Evolutionary conservation across 495 filamentous ascomycete genomes (phyloP), one percentile per base, ranked within the genome.

Genomic region (Neurospora cerealis): DNA sequence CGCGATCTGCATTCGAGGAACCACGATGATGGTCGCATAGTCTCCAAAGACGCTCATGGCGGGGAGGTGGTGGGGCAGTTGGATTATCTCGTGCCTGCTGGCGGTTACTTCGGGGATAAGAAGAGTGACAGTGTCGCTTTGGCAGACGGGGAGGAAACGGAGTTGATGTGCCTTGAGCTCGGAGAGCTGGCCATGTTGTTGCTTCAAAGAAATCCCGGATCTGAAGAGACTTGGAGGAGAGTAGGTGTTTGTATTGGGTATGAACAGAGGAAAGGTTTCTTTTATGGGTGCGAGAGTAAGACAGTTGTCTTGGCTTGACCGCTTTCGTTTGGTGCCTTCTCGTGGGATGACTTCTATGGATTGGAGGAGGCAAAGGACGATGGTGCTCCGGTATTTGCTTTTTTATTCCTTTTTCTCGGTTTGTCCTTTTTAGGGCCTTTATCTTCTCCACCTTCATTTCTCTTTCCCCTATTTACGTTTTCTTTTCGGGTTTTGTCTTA

Each of bases 151-250:
- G 71, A 44, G 5, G 79, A 81, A 71, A 77, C 71, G 17, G 77
- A 79, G 17, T 46, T 81, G 17, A 62, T 79, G 69, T 80, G 78
- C 48, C 74, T 81, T 13, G 79, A 81, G 48, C 69, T 81, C 10
- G 79, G 79, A n/a, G 78, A 80, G 48, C 69, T 71, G n/a, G 79
- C 78, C 0, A 81, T 81, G 79, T 76, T 81, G 9, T 70, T 81
- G 70, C 75, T 81, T 7, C 69, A 72, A 19, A 73, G 24, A 24
- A 54, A 75, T 2, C 74, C 73, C 2, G 37, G 34, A 34, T 11
- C 10, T 28, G 32, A 28, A 54, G 74, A 78, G 10, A 34, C 70
- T 0, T 80, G 76, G 34, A 70, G 73, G 15, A 75, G 79, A 5
- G 75, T 78, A 5, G 79, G 79, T 0, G 77, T 80, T 3, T 79